Percentiles rank a stretch among this genome's conserved stretches.
Evolutionary conservation across 352 stramenopile genomes (phyloP).

Genomic region (Thalassiosira livingstoniorum): DNA sequence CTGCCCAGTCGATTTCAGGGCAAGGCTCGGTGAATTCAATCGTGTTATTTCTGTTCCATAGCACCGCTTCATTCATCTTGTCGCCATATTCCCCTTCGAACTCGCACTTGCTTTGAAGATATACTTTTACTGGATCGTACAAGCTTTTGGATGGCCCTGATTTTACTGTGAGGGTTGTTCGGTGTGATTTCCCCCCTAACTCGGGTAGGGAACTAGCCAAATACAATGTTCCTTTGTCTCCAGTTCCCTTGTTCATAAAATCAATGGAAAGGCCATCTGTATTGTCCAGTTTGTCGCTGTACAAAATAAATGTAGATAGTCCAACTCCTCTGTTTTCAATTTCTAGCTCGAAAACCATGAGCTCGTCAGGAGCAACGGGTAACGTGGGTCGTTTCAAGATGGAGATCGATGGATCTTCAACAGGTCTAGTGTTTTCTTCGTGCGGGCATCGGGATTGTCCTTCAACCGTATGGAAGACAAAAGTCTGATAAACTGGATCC

Average conservation of each 20-base stretch:
- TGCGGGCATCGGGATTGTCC: constrained; percentile 20
- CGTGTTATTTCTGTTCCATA: constrained; percentile 17
- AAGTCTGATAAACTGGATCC: neutral
- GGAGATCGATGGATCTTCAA: constrained; percentile 9
- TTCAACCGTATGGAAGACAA: neutral
- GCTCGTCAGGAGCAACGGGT: constrained; percentile 1
- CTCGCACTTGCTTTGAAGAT: neutral
- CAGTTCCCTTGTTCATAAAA: too few relatives aligned
- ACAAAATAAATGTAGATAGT: neutral
- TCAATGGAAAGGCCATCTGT: neutral
- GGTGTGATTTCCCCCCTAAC: neutral
- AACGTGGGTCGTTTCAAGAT: neutral
- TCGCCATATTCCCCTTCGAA: neutral
- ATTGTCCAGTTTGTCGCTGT: too few relatives aligned
- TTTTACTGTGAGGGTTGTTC: neutral
- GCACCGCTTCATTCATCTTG: neutral
- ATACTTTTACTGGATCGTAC: constrained; percentile 5
- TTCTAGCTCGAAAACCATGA: neutral
- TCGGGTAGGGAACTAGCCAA: neutral
- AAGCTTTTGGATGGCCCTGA: neutral
- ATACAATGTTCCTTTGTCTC: neutral
- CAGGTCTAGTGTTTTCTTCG: neutral
- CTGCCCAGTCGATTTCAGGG: constrained; percentile 20
- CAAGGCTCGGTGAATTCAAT: constrained; percentile 28
- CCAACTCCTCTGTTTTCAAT: constrained; percentile 5